Evolutionary conservation across 2,329 filamentous ascomycete genomes (phyloP).

Genomic region (Beauveria medogensis): DNA sequence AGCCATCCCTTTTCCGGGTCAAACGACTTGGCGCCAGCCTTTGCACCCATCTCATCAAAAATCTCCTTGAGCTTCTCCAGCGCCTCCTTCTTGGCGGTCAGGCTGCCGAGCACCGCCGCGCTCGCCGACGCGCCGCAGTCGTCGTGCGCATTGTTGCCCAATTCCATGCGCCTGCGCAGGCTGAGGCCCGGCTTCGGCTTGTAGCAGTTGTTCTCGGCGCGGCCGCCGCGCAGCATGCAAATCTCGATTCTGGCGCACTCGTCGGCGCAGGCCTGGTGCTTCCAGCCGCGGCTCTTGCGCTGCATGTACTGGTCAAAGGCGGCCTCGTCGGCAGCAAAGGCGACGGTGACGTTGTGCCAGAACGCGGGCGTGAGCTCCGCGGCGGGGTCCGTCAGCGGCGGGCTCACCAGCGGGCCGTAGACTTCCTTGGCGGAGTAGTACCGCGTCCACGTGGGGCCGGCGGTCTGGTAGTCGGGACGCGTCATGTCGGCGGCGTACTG

Average conservation of each 20-base stretch:
- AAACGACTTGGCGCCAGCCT: not conserved
- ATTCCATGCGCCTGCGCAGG: slow-evolving; percentile 15
- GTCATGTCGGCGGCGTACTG: slow-evolving; percentile 47
- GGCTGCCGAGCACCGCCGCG: slow-evolving; percentile 19
- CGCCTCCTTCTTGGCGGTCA: slow-evolving; percentile 19
- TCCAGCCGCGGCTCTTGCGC: slow-evolving; percentile 40
- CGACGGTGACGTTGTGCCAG: slow-evolving; percentile 49
- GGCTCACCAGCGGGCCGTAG: slow-evolving; percentile 39
- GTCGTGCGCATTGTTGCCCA: slow-evolving; percentile 16
- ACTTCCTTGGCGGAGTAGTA: slow-evolving; percentile 49
- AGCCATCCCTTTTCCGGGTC: not conserved
- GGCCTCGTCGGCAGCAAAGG: slow-evolving; percentile 33
- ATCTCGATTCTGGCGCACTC: slow-evolving; percentile 37
- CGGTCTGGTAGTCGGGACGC: slow-evolving; percentile 32
- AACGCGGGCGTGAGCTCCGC: slow-evolving; percentile 47
- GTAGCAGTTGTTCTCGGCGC: slow-evolving; percentile 45
- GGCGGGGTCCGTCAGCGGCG: slow-evolving; percentile 28
- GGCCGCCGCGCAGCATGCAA: slow-evolving; percentile 43
- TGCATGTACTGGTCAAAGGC: slow-evolving; percentile 39
- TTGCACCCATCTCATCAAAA: not conserved
- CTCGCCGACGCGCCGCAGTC: slow-evolving; percentile 24
- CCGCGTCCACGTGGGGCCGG: slow-evolving; percentile 42
- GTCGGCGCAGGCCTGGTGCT: slow-evolving; percentile 30
- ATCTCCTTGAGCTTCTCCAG: slow-evolving; percentile 18
- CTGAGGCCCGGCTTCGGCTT: slow-evolving; percentile 27